Conservation (phyloP, 2,329 filamentous ascomycete genomes). For the Stenocarpella maydis region DNA sequence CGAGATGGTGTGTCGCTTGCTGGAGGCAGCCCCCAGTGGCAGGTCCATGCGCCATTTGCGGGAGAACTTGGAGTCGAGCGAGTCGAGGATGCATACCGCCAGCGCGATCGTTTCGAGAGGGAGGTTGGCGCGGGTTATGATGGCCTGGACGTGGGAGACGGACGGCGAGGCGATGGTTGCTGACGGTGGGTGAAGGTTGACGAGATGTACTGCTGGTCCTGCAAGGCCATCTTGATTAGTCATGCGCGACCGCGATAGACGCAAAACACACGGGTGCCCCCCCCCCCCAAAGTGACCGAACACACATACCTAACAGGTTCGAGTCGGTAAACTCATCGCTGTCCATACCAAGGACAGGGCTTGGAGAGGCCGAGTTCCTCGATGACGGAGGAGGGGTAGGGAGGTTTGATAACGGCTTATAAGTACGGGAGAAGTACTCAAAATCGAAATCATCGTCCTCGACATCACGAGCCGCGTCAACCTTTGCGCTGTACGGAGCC, state of each 20-base stretch:
- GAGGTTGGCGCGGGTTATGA: conserved; percentile 65
- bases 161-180: conserved; percentile 68
- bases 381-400: conserved; percentile 71
- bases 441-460: conserved; percentile 60
- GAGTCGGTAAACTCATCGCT: conserved; percentile 55
- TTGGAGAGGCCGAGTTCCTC: conserved; percentile 53
- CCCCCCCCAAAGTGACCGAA: conserved; percentile 34
- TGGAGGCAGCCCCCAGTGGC: conserved; percentile 52
- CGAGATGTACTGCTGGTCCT: conserved; percentile 73
- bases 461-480: conserved; percentile 32
- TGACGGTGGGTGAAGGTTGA: conserved; percentile 70
- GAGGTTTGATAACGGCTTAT: conserved; percentile 72
- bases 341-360: conserved; percentile 52
- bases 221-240: conserved; percentile 33
- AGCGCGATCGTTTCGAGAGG: conserved; percentile 70
- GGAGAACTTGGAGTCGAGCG: conserved; percentile 68
- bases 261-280: conserved; percentile 39
- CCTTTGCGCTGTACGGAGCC: conserved; percentile 31
- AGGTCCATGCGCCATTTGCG: conserved; percentile 68
- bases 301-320: conserved; percentile 50
- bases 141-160: conserved; percentile 65
- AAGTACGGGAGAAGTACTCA: conserved; percentile 65
- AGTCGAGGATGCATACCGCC: conserved; percentile 72
- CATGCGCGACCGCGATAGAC: conserved; percentile 37
- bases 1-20: conserved; percentile 60